Base-by-base conservation (phyloP, 164 flowering plant genomes). In the Hamamelis virginiana region DNA sequence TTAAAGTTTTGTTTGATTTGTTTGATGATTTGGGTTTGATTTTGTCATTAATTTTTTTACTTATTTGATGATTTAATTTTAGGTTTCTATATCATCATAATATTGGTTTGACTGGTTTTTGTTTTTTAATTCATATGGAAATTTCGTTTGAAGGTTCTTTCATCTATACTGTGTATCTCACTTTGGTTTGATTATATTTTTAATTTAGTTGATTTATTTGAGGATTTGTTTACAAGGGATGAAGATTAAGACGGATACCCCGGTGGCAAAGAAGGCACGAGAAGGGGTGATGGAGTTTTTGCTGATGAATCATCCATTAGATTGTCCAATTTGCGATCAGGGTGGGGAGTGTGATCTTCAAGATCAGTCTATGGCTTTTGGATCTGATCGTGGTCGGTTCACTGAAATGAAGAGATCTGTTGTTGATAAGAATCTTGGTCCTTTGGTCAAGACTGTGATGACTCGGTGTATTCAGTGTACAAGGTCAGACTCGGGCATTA, bases 341-440 rank as follows among this genome's bases (percentile, higher is more conserved):
- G 99, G 99, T 64, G 99, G 99, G 72, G 98, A 96, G 70, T 96
- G 99, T 84, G 99, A 96, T 82, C 92, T 96, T 45, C 98, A 96
- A 83, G 99, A 96, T 72, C 98, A 96, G 81, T 96, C 99, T 26
- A 96, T 93, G 99, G 98, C 97, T 18, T 96, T 96, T 74, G 99
- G 99, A 50, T 91, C 99, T 51, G 99, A 93, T 81, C 88, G 99
- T 6, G 98, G 99, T 52, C 87, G 98, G n/a, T 96, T 96, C 69
- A 93, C 94, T 64, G 98, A 96, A 62, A 80, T 85, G 83, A 96
- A 96, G 81, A 89, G 99, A 84, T 93, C 99, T 38, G 98, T 96
- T 21, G 98, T 96, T 71, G 98, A 96, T 75, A 96, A 96, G 81
- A 93, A 96, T 76, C 90, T 96, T 23, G 99, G 99, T 23, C 99